Percentiles rank a stretch among this genome's conserved stretches.
Evolutionary conservation across 2,329 filamentous ascomycete species (phyloP).

Genomic region (Thermoascus crustaceus): DNA sequence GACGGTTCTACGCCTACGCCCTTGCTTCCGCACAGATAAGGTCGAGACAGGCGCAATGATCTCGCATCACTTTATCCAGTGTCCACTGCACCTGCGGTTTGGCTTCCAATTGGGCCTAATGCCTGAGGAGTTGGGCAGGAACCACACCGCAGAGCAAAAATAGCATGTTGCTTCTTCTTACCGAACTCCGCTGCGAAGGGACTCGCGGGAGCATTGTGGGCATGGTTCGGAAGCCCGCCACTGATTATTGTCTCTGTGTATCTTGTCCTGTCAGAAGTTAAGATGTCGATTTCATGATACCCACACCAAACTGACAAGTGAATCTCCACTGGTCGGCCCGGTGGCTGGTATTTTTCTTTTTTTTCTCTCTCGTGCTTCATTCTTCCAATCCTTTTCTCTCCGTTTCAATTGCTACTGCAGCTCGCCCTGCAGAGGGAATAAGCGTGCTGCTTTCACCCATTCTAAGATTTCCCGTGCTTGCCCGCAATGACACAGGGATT

Average conservation of each 20-base stretch:
- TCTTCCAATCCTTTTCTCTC: neutral
- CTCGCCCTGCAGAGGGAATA: slow-evolving; percentile 20
- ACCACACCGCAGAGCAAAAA: slow-evolving; percentile 1
- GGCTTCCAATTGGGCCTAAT: slow-evolving; percentile 3
- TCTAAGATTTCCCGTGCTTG: slow-evolving; percentile 16
- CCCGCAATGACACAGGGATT: slow-evolving; percentile 16
- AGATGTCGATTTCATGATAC: neutral
- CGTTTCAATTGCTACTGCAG: slow-evolving; percentile 18
- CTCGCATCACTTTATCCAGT: slow-evolving; percentile 11
- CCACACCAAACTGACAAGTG: neutral
- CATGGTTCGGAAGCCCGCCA: too few species aligned
- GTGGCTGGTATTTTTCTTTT: neutral
- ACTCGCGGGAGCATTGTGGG: too few species aligned
- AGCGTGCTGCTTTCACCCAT: slow-evolving; percentile 22
- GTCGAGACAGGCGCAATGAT: too few species aligned
- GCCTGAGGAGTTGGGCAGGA: slow-evolving; percentile 9
- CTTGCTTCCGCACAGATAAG: too few species aligned
- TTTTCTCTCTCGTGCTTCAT: neutral
- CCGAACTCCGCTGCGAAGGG: too few species aligned
- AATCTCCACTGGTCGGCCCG: neutral
- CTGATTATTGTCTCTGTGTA: too few species aligned
- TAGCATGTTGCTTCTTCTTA: neutral
- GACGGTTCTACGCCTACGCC: too few species aligned
- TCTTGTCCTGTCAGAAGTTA: neutral
- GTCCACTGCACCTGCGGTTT: slow-evolving; percentile 5